Evolutionary conservation across 352 stramenopile genomes (phyloP), one percentile per base, ranked within the genome.

Genomic region (Pythium coloratum): DNA sequence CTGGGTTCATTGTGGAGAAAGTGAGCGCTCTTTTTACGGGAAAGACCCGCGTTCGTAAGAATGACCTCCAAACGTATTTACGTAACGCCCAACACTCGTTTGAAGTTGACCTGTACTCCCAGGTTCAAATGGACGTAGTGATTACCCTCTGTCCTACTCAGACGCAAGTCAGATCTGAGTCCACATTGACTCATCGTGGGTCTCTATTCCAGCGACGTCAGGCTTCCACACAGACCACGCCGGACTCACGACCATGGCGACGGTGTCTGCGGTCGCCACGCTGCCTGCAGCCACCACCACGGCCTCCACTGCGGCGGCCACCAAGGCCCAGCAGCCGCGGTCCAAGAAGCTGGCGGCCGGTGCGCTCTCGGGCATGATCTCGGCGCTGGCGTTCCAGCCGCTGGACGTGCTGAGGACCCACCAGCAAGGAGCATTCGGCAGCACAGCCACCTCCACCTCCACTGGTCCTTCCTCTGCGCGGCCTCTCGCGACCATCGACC

Each of bases 401-500:
- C 73, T 96, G 18, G 88, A 96, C 50, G 88, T 96, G 60, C 71
- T 96, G 62, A 84, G 86, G 49, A 96, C 88, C 26, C 84, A 92
- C 55, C 88, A 96, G 55, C 88, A 96, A 44, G 88, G 88, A 40
- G 85, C 84, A 5, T 96, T 94, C 64, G 80, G 80, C 20, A 73
- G 53, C 28, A 9, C 46, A 53, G 46, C 46, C 46, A 5, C 46
- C 32, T 53, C 46, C 46, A 62, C 42, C 18, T 3, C n/a, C 2
- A 34, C 56, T 1, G 32, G 42, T 47, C 28, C 55, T 0, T 46
- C 28, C 9, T 33, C 61, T 26, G 44, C 55, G 36, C 8, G 32
- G 47, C 13, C 66, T 30, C 58, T 58, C 50, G 44, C 65, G 28
- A 32, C 32, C 14, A 20, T 61, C 13, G 69, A 70, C 56, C 80